Evolutionary conservation across 2,329 filamentous ascomycete species (phyloP).

Genomic region (Paecilomyces sp.): DNA sequence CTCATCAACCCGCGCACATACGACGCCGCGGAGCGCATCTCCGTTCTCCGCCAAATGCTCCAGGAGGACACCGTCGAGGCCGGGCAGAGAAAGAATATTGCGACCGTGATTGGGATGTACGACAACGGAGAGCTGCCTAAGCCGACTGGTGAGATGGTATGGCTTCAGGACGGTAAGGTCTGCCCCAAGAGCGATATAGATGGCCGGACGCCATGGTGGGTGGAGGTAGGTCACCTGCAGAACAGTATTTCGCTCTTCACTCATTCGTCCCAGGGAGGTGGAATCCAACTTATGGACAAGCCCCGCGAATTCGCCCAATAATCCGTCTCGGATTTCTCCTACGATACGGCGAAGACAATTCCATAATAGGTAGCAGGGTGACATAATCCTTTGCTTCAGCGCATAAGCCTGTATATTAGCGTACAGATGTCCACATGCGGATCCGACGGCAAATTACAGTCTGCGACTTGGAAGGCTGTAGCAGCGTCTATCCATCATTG

Average conservation of each 20-base stretch:
- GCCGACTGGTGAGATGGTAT: neutral
- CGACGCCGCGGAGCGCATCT: neutral
- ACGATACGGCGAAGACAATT: neutral
- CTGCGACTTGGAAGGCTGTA: neutral
- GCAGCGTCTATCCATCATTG: neutral
- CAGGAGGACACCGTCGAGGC: neutral
- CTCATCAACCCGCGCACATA: neutral
- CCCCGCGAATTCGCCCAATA: neutral
- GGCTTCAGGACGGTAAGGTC: neutral
- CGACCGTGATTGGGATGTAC: neutral
- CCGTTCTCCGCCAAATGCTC: neutral
- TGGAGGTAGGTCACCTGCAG: neutral
- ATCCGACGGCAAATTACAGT: neutral
- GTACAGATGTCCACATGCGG: neutral
- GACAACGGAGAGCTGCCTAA: neutral
- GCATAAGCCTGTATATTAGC: neutral
- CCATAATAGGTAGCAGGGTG: neutral
- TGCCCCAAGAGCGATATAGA: neutral
- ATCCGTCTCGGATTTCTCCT: neutral
- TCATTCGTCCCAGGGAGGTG: neutral
- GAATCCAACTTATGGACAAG: neutral
- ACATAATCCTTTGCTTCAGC: neutral
- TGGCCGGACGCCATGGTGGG: neutral
- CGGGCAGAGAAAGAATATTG: neutral
- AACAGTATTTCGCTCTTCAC: neutral